A percentile compares a stretch with the other conserved stretches of the same genome.
These are phyloP conservation scores for Fusarium sp. DNA, from an alignment of 2,329 filamentous ascomycete species.

Conservation along the genomic window DNA sequence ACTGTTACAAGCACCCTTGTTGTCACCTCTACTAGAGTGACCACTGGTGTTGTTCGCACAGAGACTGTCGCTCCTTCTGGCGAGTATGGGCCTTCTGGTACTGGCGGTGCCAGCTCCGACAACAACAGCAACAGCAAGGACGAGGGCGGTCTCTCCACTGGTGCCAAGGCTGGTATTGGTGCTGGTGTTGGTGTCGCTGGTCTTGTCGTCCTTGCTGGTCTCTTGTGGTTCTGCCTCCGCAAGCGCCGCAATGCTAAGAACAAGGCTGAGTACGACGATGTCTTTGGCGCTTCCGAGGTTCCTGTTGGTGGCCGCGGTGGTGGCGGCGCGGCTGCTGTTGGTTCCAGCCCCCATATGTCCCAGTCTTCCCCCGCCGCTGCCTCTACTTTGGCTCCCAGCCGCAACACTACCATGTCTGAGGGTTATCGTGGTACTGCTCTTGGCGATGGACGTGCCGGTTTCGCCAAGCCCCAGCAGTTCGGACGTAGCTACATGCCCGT, in stretches of 20 bases:
- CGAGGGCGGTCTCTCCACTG: conserved; percentile 54
- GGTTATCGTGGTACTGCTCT: conserved; percentile 58
- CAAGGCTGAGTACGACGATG: conserved; percentile 56
- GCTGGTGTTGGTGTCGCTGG: conserved; percentile 56
- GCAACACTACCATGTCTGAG: conserved; percentile 49
- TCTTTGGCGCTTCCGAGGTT: conserved; percentile 59
- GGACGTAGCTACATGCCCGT: conserved; percentile 51
- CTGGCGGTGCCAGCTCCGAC: conserved; percentile 23
- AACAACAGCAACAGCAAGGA: conserved; percentile 28
- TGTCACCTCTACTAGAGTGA: conserved; percentile 53
- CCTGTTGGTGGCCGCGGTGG: conserved; percentile 55
- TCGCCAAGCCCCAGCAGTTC: conserved; percentile 55
- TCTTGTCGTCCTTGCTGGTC: conserved; percentile 50
- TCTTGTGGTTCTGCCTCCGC: conserved; percentile 51
- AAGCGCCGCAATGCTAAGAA: conserved; percentile 50
- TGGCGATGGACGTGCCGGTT: conserved; percentile 57
- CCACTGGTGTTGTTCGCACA: conserved; percentile 50
- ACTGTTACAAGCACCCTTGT: conserved; percentile 56
- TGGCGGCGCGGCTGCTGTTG: conserved; percentile 23
- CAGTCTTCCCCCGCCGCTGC: conserved; percentile 45
- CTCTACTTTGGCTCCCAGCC: conserved; percentile 47
- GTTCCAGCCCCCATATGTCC: conserved; percentile 52
- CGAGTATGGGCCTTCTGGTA: conserved; percentile 41
- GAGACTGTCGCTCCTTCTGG: conserved; percentile 47
- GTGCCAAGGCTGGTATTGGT: conserved; percentile 61